Evolutionary conservation across 768 basidiomycete species (phyloP).

Genomic region (Panellus pusillus): DNA sequence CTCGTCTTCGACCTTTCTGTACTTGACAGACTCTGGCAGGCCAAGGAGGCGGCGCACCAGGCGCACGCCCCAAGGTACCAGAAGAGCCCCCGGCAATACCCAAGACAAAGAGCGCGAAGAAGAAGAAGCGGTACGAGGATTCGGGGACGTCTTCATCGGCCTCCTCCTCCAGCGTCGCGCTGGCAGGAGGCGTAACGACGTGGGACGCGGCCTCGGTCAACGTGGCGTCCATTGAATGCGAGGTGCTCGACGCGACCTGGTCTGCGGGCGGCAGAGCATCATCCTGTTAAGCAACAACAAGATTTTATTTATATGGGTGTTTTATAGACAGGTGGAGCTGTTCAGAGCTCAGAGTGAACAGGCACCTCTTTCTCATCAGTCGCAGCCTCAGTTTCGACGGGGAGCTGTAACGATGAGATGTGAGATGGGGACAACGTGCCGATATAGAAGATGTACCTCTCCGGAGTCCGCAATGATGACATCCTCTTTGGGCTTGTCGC

Average conservation of each 20-base stretch:
- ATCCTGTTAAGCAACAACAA: conserved; percentile 51
- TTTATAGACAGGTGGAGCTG: conserved; percentile 37
- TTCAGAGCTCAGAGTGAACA: conserved; percentile 90
- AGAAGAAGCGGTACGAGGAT: conserved; percentile 30
- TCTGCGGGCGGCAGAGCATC: conserved; percentile 10
- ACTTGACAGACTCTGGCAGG: conserved; percentile 34
- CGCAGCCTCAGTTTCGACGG: conserved; percentile 53
- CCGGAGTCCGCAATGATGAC: conserved; percentile 83
- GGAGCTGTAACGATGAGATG: conserved; percentile 40
- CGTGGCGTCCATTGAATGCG: conserved; percentile 5
- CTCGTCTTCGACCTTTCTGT: conserved; percentile 48
- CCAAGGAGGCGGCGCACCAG: conserved; percentile 44
- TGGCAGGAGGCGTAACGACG: conserved; percentile 13
- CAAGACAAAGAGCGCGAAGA: conserved; percentile 45
- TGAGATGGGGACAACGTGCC: background rate
- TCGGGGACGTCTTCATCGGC: conserved; percentile 14
- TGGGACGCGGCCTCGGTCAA: conserved; percentile 12
- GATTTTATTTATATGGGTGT: conserved; percentile 53
- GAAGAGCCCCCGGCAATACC: conserved; percentile 45
- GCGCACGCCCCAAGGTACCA: conserved; percentile 55
- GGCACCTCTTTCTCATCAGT: conserved; percentile 87
- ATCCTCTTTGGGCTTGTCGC: conserved; percentile 75
- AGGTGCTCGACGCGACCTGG: conserved; percentile 7
- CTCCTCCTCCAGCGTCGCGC: conserved; percentile 17
- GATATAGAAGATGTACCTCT: conserved; percentile 57